Conservation (phyloP, 2,329 filamentous ascomycete species). For the Xylaria sp. region DNA sequence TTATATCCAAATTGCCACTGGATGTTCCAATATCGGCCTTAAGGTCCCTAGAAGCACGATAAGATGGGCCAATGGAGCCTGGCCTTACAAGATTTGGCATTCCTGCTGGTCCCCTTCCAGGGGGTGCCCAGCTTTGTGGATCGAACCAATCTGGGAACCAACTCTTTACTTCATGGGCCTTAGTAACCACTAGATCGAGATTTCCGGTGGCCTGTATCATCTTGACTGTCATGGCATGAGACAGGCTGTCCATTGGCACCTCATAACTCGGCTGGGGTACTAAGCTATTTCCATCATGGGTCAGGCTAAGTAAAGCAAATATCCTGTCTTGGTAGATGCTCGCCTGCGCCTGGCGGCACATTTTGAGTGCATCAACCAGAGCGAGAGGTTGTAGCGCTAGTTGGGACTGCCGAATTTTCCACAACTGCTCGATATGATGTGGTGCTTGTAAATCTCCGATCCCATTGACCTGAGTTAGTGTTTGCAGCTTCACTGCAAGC, state of each 20-base stretch:
- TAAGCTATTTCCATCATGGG: background rate
- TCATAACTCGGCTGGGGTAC: background rate
- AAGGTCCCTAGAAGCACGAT: background rate
- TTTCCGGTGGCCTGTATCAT: conserved; percentile 6
- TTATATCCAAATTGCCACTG: background rate
- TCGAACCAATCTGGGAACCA: background rate
- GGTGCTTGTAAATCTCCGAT: background rate
- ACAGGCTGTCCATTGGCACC: background rate
- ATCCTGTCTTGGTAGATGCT: background rate
- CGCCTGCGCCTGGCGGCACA: background rate
- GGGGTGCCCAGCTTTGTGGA: background rate
- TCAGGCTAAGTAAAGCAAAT: conserved; percentile 4
- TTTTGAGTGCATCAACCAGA: background rate
- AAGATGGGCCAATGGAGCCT: background rate
- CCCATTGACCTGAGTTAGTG: background rate
- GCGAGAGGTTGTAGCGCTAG: background rate
- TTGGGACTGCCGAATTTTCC: background rate
- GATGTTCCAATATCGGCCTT: background rate
- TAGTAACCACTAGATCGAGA: background rate
- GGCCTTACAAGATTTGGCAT: background rate
- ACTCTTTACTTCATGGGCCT: background rate
- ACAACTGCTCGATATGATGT: background rate
- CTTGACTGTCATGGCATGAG: background rate
- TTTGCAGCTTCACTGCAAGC: background rate
- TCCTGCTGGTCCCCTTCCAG: background rate